A percentile compares a stretch with the other conserved stretches of the same genome.
phyloP scores from a whole-genome alignment of 345 rosid species.

The Eucalyptus tenuipes region DNA sequence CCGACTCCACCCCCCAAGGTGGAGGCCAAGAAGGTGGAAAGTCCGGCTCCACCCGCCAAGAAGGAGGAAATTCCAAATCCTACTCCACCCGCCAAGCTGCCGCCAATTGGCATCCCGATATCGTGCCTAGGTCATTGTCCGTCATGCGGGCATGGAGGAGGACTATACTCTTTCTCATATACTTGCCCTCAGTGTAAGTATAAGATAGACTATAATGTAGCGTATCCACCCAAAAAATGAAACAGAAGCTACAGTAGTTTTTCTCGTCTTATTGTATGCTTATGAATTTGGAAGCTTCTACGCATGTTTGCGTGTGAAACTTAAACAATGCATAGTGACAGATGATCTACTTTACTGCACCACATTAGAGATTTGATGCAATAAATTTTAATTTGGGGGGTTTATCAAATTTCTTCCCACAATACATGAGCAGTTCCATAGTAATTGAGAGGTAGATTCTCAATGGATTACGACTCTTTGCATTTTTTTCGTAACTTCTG shows the following conservation, averaged over 20 bases:
- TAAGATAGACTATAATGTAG: background rate
- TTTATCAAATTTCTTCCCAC: background rate
- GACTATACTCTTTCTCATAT: background rate
- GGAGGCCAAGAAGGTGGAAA: too few relatives aligned
- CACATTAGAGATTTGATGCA: background rate
- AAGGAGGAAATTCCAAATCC: too few relatives aligned
- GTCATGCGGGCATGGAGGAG: background rate
- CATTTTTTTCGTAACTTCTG: background rate
- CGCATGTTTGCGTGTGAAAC: background rate
- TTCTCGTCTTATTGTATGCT: background rate
- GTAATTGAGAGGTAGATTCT: background rate
- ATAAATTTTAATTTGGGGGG: background rate
- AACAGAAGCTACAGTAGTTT: background rate
- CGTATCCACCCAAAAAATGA: background rate
- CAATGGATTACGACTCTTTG: background rate
- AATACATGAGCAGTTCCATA: background rate
- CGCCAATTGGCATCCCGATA: background rate
- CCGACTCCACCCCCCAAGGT: too few relatives aligned
- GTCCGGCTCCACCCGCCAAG: too few relatives aligned
- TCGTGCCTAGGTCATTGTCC: background rate
- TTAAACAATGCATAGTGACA: background rate
- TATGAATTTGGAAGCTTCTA: background rate
- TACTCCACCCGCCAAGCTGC: background rate
- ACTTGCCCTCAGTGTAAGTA: background rate
- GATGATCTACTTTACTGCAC: background rate